Evolutionary conservation across 2,329 filamentous ascomycete species (phyloP), one percentile per base, ranked within the genome.

Genomic region (Domatiomyces catenatus): DNA sequence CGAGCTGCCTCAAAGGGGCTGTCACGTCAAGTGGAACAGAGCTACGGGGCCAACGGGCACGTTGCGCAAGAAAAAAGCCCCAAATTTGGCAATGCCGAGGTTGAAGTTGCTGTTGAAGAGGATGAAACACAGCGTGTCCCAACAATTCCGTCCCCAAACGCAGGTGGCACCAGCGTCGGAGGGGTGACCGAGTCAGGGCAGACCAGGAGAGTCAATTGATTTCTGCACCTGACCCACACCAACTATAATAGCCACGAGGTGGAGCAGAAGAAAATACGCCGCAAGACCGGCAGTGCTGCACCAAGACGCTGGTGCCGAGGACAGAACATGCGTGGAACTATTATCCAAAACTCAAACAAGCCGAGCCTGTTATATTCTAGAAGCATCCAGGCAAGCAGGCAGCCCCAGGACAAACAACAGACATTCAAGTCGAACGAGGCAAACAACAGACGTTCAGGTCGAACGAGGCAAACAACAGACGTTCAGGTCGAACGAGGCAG

Each of bases 1-100:
- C 52, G 51, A 46, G 58, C 58, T 51, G 58, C 58, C 18, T 52
- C 52, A 3, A 58, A 55, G 46, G 58, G 54, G 19, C 52, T 57
- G 22, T 52, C 52, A 22, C 53, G 56, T 3, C 51, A 56, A 51
- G 47, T 60, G 8, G 58, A 54, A 48, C 49, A 60, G 26, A 39
- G 5, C 4, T 15, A 39, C 15, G 12, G 32, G 5, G 32, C 28
- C 28, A 5, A 32, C 2, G 10, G 28, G 28, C 2, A 32, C 28
- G 4, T 32, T 12, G 2, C 28, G 2, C 5, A 5, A 12, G 28
- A 32, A 2, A 32, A 10, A 32, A 32, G 7, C 3, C 28, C 28
- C 10, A 32, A 5, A 10, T 10, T 12, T 10, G 28, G 3, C 28
- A 32, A 32, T 5, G 10, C 7, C 28, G 28, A 32, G 28, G 28